Base-by-base conservation (phyloP, 257 asterid species). In the Forsythia suspensa region DNA sequence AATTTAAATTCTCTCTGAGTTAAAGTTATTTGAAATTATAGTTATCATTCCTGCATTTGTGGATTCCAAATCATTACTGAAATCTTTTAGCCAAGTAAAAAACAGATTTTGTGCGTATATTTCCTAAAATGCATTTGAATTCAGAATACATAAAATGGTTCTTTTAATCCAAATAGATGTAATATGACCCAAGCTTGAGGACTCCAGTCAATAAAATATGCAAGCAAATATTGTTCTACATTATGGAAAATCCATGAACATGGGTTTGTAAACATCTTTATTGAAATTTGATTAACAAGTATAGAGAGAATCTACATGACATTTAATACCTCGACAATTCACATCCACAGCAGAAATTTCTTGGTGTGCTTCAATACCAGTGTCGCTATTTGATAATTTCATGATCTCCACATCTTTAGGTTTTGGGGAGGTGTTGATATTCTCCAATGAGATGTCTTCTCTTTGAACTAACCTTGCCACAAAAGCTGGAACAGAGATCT, bases 361-460 rank as follows among this genome's bases (percentile, higher is more conserved):
- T 69, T 77, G 81, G 55, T 85, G 86, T 24, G 78, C 80, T 85
- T 88, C 90, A 21, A 72, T 80, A 55, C 87, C 91, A 52, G 89
- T 82, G 82, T 84, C 87, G 75, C 84, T 72, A 65, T 83, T 89
- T 1, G 85, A 82, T 84, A 88, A 63, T 83, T 76, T 81, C 83
- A 74, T 87, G 75, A 78, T 82, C 68, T 84, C 93, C 51, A 80
- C 85, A 4, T 89, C 91, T 81, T 89, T 93, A 77, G 90, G 80
- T 82, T 90, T 90, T 2, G 92, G 91, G 77, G 96, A 93, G 44
- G 86, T 79, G 70, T 87, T 88, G 57, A 89, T 73, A 85, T 84
- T 91, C 71, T 79, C 94, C 73, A 72, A 70, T 69, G 85, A 52
- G 39, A 74, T 76, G 63, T 67, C 91, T 39, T 79, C 87, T 70